Evolutionary conservation across 345 rosid species (phyloP), one percentile per base, ranked within the genome.

Genomic region (Carallia brachiata): DNA sequence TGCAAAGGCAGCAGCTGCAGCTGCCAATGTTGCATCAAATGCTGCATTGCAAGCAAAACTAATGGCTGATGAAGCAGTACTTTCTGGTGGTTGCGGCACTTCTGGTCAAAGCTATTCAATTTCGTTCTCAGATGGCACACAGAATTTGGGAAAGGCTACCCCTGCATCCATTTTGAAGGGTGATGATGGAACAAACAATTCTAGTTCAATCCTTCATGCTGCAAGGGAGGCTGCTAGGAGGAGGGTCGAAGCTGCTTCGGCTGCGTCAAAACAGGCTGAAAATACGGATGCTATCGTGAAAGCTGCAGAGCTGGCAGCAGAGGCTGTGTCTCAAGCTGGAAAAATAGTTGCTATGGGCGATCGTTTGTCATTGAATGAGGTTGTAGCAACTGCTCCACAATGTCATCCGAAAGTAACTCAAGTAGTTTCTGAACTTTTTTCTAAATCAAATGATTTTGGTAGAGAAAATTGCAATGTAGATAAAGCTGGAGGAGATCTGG

Each of bases 1-100:
- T 81, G 99, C 98, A 48, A 92, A 86, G 76, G 98, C 96, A 13
- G 99, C 99, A 54, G 93, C 99, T 68, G 97, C 97, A 15, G 97
- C 98, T 58, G 97, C 98, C 66, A 89, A 84, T 79, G 97, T 96
- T n/a, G 97, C 98, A 73, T 85, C 94, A 32, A 84, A 79, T 85
- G 98, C 99, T 69, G 98, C 99, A 55, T 75, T 96, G 72, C 99
- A 92, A 84, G 95, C 96, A 28, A 92, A 90, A 84, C 58, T 89
- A 64, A 87, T 92, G 94, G 97, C 97, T 75, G 95, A 96, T 73
- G 99, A 90, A 84, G 91, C 89, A 77, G 77, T 81, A 36, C 58
- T 69, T 76, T 78, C 84, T 54, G 72, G 75, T 73, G 70, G 69
- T 61, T 64, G 57, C 52, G 62, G 66, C 6, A 61, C 63, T 68